These are phyloP conservation scores for Aspergillus sp. DNA, from an alignment of 2,329 filamentous ascomycete genomes.

Conservation along the genomic window DNA sequence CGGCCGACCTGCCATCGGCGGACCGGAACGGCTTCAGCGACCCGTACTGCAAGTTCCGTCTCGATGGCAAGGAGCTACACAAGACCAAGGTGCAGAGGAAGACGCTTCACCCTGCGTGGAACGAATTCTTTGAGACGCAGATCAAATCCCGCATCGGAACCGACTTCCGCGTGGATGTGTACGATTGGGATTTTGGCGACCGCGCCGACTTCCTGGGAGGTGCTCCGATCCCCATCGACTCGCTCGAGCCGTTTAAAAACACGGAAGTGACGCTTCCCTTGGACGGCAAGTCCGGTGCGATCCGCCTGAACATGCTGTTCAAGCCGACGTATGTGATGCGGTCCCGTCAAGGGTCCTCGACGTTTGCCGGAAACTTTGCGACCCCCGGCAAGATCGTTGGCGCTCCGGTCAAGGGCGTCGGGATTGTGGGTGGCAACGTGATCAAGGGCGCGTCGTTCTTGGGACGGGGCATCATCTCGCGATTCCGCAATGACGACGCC, in stretches of 20 bases:
- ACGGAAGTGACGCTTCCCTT: constrained; percentile 72
- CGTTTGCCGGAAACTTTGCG: constrained; percentile 87
- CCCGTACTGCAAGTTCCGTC: constrained; percentile 90
- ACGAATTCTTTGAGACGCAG: constrained; percentile 86
- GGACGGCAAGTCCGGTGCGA: constrained; percentile 82
- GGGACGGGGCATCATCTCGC: constrained; percentile 70
- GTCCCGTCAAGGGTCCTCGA: constrained; percentile 83
- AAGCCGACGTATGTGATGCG: constrained; percentile 87
- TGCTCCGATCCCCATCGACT: constrained; percentile 70
- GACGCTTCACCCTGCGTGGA: constrained; percentile 91
- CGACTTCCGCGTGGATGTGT: constrained; percentile 78
- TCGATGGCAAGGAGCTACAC: constrained; percentile 85
- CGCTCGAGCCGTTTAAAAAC: constrained; percentile 79
- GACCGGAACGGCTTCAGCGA: constrained; percentile 97
- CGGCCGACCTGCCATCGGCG: constrained; percentile 80
- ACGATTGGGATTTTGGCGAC: constrained; percentile 95
- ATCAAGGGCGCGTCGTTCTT: constrained; percentile 89
- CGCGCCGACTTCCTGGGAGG: constrained; percentile 87
- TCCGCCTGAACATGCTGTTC: constrained; percentile 85
- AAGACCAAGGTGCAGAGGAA: constrained; percentile 98
- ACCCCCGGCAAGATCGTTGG: constrained; percentile 87
- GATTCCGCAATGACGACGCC: constrained; percentile 47
- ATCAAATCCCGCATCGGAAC: constrained; percentile 81
- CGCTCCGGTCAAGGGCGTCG: constrained; percentile 89
- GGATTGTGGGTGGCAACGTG: constrained; percentile 77